phyloP scores from a whole-genome alignment of 495 filamentous ascomycete genomes.

The Evansstolkia leycettana region DNA sequence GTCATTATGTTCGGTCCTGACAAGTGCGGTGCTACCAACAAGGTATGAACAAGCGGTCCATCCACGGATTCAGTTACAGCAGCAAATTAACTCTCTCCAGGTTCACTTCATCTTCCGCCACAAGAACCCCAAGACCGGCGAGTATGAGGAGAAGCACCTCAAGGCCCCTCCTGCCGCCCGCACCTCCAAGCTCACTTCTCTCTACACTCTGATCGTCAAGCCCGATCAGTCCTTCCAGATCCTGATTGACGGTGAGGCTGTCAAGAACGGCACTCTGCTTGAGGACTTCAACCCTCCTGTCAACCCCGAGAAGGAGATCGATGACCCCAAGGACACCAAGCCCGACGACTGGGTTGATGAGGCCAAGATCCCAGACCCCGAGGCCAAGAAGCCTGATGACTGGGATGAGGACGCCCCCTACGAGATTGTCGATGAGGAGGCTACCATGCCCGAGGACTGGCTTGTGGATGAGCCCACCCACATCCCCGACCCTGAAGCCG shows the following conservation, averaged over 20 bases:
- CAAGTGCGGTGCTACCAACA: slow-evolving; percentile 98
- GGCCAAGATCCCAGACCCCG: slow-evolving; percentile 78
- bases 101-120: slow-evolving; percentile 99
- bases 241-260: slow-evolving; percentile 72
- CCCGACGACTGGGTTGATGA: slow-evolving; percentile 94
- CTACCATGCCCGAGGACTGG: slow-evolving; percentile 90
- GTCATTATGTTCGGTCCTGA: slow-evolving; percentile 99
- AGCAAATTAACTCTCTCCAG: slow-evolving; percentile 21
- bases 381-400: slow-evolving; percentile 91
- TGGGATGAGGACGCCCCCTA: slow-evolving; percentile 98
- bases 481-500: slow-evolving; percentile 88
- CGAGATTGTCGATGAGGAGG: slow-evolving; percentile 90
- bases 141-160: slow-evolving; percentile 99
- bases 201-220: slow-evolving; percentile 93
- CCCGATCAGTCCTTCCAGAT: slow-evolving; percentile 93
- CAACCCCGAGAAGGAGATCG: slow-evolving; percentile 93
- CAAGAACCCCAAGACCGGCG: slow-evolving; percentile 99
- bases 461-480: slow-evolving; percentile 78
- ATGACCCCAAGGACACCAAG: slow-evolving; percentile 92
- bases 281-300: slow-evolving; percentile 90
- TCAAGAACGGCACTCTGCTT: slow-evolving; percentile 81
- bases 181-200: slow-evolving; percentile 78
- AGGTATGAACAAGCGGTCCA: slow-evolving; percentile 36
- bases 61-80: background rate
- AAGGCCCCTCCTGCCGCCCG: slow-evolving; percentile 70